Base-by-base conservation (phyloP, 2,329 filamentous ascomycete species). In the Xylariales sp. region DNA sequence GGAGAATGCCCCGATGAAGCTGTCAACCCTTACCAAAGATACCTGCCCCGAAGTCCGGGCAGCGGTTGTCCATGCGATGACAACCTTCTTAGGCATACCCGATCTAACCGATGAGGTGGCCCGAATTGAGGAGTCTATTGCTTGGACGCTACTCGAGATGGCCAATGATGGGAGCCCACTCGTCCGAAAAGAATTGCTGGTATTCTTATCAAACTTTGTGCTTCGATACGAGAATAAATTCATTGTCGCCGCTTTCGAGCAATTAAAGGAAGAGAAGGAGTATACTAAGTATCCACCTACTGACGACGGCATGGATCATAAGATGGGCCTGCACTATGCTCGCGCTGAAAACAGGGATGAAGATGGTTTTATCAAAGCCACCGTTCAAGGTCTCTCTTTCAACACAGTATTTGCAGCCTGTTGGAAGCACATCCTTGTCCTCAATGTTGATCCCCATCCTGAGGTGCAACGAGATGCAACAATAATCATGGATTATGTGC, bases 141-240 rank as follows among this genome's bases (percentile, higher is more conserved):
- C 96, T 3, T 92, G 93, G 83, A 93, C 93, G 12, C 88, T 98
- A 49, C 86, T 98, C 49, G 90, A 96, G 69, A 95, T 98, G 91
- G 91, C 93, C 28, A 93, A 93, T 64, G 96, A 99, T 79, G 96
- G 95, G 41, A 97, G 94, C 75, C 93, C 94, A 32, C 90, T 98
- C 83, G 96, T 99, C 34, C 90, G 96, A 54, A 97, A 94, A 77
- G 96, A 99, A 80, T 85, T 98, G 45, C 83, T 97, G 2, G 92
- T 97, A 12, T 98, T 98, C 83, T 90, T 97, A 73, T 98, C 96
- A 0, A 91, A 92, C 34, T 97, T 97, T 76, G 90, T 97, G 55
- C 88, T 92, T 68, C 91, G 95, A 48, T 97, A 97, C 77, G 91
- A 97, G 81, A 93, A 90, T 78, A 97, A 97, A 73, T 97, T 99